phyloP scores from a whole-genome alignment of 805 yeast genomes.

The Myxozyma nipponensis region DNA sequence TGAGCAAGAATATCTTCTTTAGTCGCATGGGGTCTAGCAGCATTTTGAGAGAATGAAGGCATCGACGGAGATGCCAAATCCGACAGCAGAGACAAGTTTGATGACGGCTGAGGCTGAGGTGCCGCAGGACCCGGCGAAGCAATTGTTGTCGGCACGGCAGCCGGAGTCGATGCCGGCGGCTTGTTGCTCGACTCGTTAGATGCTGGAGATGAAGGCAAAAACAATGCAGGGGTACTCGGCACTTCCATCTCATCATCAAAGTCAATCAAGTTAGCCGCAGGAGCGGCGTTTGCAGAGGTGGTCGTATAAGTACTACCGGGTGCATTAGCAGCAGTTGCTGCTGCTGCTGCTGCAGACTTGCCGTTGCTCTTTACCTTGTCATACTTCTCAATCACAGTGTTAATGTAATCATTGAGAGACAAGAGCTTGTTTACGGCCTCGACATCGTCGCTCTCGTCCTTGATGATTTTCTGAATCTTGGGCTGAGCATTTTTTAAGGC shows the following conservation, averaged over 20 bases:
- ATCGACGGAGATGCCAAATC: background rate
- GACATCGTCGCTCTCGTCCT: slow-evolving; percentile 70
- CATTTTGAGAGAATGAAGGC: background rate
- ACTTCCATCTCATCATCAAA: slow-evolving; percentile 54
- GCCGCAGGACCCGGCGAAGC: slow-evolving; percentile 2
- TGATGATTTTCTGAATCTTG: slow-evolving; percentile 75
- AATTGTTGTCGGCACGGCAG: no score
- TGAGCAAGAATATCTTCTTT: slow-evolving; percentile 3
- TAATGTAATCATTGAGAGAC: slow-evolving; percentile 69
- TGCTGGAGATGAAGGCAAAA: slow-evolving; percentile 17
- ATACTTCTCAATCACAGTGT: slow-evolving; percentile 63
- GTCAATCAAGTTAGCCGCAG: slow-evolving; percentile 56
- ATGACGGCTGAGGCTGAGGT: background rate
- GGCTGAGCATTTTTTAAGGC: slow-evolving; percentile 83
- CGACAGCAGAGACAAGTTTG: background rate
- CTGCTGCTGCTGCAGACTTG: slow-evolving; percentile 42
- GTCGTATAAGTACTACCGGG: background rate
- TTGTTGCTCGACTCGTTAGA: background rate
- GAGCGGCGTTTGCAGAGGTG: slow-evolving; percentile 1
- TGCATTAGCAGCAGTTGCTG: slow-evolving; percentile 6
- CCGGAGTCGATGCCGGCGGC: slow-evolving; percentile 4
- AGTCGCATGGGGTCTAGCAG: background rate
- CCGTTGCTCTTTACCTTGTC: slow-evolving; percentile 47
- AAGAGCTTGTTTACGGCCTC: slow-evolving; percentile 61
- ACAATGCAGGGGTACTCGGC: slow-evolving; percentile 8